Evolutionary conservation across 805 yeast genomes (phyloP), one percentile per base, ranked within the genome.

Genomic region (Dipodascopsis tothii): DNA sequence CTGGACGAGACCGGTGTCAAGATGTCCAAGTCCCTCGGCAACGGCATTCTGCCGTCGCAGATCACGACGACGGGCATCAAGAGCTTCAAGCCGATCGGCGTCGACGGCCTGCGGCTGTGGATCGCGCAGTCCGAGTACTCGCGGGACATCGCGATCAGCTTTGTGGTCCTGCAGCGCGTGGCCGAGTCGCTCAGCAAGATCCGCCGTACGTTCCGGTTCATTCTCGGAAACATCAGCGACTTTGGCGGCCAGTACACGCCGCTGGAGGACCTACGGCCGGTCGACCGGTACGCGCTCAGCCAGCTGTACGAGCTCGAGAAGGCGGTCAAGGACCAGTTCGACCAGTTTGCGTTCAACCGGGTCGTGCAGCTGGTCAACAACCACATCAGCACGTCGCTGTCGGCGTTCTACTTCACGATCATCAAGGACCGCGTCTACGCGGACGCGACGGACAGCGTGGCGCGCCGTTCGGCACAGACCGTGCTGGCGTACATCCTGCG

Each of bases 11-110:
- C 80, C 49, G 90, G 92, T 16, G 73, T 74, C 44, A 92, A 92
- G 57, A 90, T 90, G 97, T 88, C 96, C 3, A 92, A 92, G 59
- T 85, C 96, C 0, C 64, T 83, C 32, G 96, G 96, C 0, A 92
- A 92, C 55, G 79, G 79, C 0, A 73, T 88, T 18, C 60, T 74
- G 1, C 97, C 97, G 0, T 56, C 56, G 3, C 77, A 77, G 28
- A 74, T 86, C 5, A 75, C 90, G 28, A 47, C 52, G 21, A 65
- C 73, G 30, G 94, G 94, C 2, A 68, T 69, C 45, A 63, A 64
- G 41, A 67, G 72, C 3, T 61, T 64, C 5, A 84, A 86, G 1
- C 70, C 78, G 11, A 65, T 90, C 18, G 97, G 98, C 7, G 75
- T 85, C 16, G 97, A 88, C 61, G 98, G 98, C 0, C 66, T 92